Percentiles rank a stretch among this genome's conserved stretches.
Evolutionary conservation across 2,329 filamentous ascomycete species (phyloP).

Genomic region (Fusarium sp.): DNA sequence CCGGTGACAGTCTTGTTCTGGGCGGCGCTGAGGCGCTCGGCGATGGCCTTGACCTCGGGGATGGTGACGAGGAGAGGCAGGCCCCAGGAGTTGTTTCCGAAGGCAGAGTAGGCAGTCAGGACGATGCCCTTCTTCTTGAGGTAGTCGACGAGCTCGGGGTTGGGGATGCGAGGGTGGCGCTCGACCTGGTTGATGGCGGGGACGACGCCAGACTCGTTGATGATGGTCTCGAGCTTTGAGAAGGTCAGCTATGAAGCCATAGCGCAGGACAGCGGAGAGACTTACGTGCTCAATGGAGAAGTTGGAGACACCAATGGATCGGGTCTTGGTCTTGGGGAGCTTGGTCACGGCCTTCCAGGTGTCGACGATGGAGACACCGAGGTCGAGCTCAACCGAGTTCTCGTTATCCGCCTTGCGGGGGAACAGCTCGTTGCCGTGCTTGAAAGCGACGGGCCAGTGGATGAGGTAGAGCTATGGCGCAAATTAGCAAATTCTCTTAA

Average conservation of each 20-base stretch:
- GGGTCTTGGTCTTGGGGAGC: conserved; percentile 73
- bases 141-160: conserved; percentile 72
- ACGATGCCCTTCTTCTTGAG: conserved; percentile 75
- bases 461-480: conserved; percentile 70
- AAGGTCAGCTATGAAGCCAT: conserved; percentile 14
- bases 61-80: conserved; percentile 71
- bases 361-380: conserved; percentile 58
- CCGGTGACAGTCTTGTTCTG: conserved; percentile 58
- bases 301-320: conserved; percentile 82
- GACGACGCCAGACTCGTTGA: conserved; percentile 70
- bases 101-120: conserved; percentile 76
- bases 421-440: conserved; percentile 60
- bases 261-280: not conserved
- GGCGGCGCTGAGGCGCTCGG: conserved; percentile 59
- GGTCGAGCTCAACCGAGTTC: conserved; percentile 60
- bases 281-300: conserved; percentile 72
- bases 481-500: not conserved
- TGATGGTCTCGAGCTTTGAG: conserved; percentile 66
- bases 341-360: conserved; percentile 69
- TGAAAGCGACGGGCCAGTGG: conserved; percentile 73
- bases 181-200: conserved; percentile 79
- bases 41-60: conserved; percentile 69
- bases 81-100: conserved; percentile 63
- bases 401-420: conserved; percentile 58
- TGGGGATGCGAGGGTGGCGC: conserved; percentile 75